These are phyloP conservation scores for Zasmidium citrigriseum DNA, from an alignment of 2,329 filamentous ascomycete genomes.

Conservation along the genomic window DNA sequence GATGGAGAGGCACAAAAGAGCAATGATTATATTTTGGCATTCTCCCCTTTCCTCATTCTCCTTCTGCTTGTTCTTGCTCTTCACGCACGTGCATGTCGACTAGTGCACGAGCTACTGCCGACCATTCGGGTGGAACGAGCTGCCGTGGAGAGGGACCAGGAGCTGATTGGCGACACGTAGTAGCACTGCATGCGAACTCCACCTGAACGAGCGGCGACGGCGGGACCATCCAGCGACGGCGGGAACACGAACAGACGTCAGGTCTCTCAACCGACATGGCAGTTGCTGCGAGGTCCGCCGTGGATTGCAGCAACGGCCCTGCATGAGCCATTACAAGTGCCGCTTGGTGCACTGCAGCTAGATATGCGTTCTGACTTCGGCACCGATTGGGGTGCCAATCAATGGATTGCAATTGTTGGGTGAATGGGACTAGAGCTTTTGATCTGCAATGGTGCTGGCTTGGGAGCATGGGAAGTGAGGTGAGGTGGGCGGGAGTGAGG, in stretches of 20 bases:
- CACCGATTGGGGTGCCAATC: not conserved
- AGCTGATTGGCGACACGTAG: not conserved
- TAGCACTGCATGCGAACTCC: not conserved
- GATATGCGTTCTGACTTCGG: not conserved
- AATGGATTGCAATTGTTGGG: no score
- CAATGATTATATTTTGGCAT: no score
- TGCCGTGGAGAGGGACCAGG: not conserved
- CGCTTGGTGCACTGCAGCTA: not conserved
- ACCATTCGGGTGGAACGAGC: not conserved
- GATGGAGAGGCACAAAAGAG: not conserved
- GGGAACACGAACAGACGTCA: not conserved
- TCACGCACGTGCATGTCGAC: not conserved
- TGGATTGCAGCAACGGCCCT: not conserved
- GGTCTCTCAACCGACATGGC: not conserved
- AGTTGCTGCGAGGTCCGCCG: not conserved
- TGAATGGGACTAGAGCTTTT: no score
- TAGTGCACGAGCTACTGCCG: not conserved
- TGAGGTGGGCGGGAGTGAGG: no score
- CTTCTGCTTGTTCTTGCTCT: no score
- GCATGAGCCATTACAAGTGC: not conserved
- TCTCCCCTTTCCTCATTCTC: no score
- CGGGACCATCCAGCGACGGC: no score
- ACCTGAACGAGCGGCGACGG: not conserved
- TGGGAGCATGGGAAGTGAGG: no score
- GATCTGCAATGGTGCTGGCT: no score